These are phyloP conservation scores for Ilex paraguariensis DNA, from an alignment of 305 asterid species.

Conservation along the genomic window DNA sequence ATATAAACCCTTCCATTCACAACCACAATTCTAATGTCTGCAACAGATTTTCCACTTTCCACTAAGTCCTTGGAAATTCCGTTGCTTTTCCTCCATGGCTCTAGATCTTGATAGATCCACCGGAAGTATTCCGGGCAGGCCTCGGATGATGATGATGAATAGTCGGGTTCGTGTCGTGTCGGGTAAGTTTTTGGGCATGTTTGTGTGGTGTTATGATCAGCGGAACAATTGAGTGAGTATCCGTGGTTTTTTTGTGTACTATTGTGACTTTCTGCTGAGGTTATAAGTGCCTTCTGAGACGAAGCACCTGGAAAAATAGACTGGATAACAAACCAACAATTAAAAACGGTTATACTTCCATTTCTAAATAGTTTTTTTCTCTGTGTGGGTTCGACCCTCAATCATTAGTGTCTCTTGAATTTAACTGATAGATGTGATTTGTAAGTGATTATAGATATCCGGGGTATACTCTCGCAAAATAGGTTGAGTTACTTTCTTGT, in stretches of 20 bases:
- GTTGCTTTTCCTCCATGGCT: conserved; percentile 57
- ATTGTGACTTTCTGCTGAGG: conserved; percentile 21
- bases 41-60: conserved; percentile 33
- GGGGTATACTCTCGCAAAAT: too few species aligned
- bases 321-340: conserved; percentile 21
- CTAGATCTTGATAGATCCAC: conserved; percentile 89
- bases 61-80: conserved; percentile 63
- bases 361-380: too few species aligned
- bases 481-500: too few species aligned
- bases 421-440: too few species aligned
- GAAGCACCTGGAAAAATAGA: conserved; percentile 34
- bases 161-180: neutral
- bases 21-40: conserved; percentile 50
- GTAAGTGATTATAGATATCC: too few species aligned
- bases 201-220: conserved; percentile 19
- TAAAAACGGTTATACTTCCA: neutral
- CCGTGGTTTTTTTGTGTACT: too few species aligned
- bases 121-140: conserved; percentile 69
- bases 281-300: conserved; percentile 14
- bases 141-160: conserved; percentile 13
- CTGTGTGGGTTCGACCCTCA: too few species aligned
- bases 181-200: neutral
- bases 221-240: conserved; percentile 41
- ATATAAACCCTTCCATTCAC: conserved; percentile 51
- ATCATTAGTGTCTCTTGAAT: too few species aligned